Conservation (phyloP, 345 rosid genomes). For the Excoecaria cochinchinensis region DNA sequence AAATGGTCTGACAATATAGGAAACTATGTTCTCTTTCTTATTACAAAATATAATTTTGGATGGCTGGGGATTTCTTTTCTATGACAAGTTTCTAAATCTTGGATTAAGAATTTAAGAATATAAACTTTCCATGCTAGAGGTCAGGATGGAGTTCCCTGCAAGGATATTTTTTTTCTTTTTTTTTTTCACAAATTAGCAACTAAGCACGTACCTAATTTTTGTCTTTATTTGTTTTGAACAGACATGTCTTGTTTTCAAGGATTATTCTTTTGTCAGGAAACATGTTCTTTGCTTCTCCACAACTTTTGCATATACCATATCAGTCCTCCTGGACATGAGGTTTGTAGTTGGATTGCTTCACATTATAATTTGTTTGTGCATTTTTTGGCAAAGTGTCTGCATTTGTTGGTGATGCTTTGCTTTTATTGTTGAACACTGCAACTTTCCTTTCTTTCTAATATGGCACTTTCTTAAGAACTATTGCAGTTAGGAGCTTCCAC, state of each 20-base stretch:
- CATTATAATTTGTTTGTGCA: constrained; percentile 3
- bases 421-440: constrained; percentile 19
- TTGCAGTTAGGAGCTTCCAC: constrained; percentile 95
- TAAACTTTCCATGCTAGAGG: background rate
- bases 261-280: constrained; percentile 82
- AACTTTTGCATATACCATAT: constrained; percentile 97
- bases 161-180: background rate
- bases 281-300: constrained; percentile 84
- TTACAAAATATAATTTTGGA: background rate
- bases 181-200: background rate
- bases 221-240: constrained; percentile 32
- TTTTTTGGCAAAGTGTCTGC: constrained; percentile 1
- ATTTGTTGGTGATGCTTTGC: constrained; percentile 25
- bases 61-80: background rate
- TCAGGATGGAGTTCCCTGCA: background rate
- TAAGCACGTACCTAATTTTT: constrained; percentile 29
- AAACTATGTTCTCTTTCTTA: background rate
- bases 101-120: background rate
- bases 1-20: background rate
- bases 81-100: background rate
- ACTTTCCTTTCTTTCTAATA: constrained; percentile 43
- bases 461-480: constrained; percentile 55
- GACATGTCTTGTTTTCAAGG: constrained; percentile 92
- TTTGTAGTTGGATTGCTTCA: constrained; percentile 41
- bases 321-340: constrained; percentile 98